phyloP scores from a whole-genome alignment of 192 early-diverging fungal species.

The Coemansia nantahalensis region DNA sequence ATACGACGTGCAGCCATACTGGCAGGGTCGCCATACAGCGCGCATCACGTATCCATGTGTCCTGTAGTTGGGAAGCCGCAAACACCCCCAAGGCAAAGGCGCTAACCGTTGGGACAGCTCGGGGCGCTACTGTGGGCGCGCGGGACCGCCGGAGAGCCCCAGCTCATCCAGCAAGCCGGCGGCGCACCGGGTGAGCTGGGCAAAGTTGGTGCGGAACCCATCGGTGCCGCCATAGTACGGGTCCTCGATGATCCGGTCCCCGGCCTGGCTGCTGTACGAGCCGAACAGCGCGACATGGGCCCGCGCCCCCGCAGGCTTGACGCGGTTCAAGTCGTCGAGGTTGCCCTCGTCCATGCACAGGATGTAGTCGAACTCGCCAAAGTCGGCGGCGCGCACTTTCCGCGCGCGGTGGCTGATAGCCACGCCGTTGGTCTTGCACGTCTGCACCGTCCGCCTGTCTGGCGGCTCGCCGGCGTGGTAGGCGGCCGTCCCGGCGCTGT shows the following conservation, averaged over 20 bases:
- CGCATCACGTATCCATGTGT: too few species aligned
- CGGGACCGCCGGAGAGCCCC: conserved; percentile 9
- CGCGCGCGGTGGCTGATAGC: conserved; percentile 73
- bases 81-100: too few species aligned
- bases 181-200: conserved; percentile 45
- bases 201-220: conserved; percentile 46
- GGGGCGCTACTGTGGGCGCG: too few species aligned
- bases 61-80: too few species aligned
- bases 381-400: conserved; percentile 64
- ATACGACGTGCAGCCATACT: too few species aligned
- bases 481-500: conserved; percentile 81
- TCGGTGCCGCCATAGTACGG: conserved; percentile 52
- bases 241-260: conserved; percentile 33
- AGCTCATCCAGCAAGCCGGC: conserved; percentile 37
- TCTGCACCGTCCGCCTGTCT: conserved; percentile 64
- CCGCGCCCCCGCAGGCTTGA: conserved; percentile 40
- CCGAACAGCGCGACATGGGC: conserved; percentile 46
- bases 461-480: conserved; percentile 75
- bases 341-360: conserved; percentile 92
- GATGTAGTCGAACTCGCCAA: conserved; percentile 75
- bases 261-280: conserved; percentile 15
- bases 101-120: too few species aligned
- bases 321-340: conserved; percentile 56
- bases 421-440: conserved; percentile 69
- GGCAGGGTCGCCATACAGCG: too few species aligned